Evolutionary conservation across 2,329 filamentous ascomycete species (phyloP).

Genomic region (Claviceps humidiphila): DNA sequence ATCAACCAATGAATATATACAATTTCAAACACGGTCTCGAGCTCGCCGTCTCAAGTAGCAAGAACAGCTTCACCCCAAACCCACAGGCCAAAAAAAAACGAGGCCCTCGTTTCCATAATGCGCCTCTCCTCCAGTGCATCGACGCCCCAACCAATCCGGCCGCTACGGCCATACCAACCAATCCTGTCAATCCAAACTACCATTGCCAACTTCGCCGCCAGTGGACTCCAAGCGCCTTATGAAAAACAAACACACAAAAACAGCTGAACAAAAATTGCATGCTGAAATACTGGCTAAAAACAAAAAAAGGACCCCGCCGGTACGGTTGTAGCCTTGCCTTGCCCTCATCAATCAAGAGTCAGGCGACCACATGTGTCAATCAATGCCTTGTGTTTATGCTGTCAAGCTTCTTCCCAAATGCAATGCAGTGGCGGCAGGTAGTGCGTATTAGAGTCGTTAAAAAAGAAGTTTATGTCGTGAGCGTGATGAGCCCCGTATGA

Average conservation of each 20-base stretch:
- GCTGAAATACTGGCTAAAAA: slow-evolving; percentile 22
- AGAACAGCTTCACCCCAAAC: slow-evolving; percentile 6
- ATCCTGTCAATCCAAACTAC: slow-evolving; percentile 21
- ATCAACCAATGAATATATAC: slow-evolving; percentile 29
- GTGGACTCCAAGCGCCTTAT: slow-evolving; percentile 29
- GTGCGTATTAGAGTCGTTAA: slow-evolving; percentile 21
- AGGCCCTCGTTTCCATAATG: slow-evolving; percentile 3
- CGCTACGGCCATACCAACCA: slow-evolving; percentile 22
- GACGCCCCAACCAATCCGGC: slow-evolving; percentile 1
- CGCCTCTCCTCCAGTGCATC: slow-evolving; percentile 3
- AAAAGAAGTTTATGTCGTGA: slow-evolving; percentile 12
- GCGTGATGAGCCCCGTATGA: slow-evolving; percentile 17
- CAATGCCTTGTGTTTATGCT: not conserved
- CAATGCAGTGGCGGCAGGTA: not conserved
- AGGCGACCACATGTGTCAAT: not conserved
- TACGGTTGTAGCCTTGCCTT: slow-evolving; percentile 1
- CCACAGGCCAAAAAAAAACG: not conserved
- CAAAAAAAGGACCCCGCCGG: slow-evolving; percentile 17
- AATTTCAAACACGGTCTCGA: slow-evolving; percentile 20
- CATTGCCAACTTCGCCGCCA: slow-evolving; percentile 22
- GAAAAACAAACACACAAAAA: slow-evolving; percentile 14
- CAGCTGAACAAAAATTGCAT: slow-evolving; percentile 16
- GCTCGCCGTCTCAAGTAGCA: not conserved
- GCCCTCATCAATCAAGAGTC: not conserved
- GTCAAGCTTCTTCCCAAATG: not conserved